phyloP scores from a whole-genome alignment of 352 stramenopile genomes.

The Phytophthora citrophthora region DNA sequence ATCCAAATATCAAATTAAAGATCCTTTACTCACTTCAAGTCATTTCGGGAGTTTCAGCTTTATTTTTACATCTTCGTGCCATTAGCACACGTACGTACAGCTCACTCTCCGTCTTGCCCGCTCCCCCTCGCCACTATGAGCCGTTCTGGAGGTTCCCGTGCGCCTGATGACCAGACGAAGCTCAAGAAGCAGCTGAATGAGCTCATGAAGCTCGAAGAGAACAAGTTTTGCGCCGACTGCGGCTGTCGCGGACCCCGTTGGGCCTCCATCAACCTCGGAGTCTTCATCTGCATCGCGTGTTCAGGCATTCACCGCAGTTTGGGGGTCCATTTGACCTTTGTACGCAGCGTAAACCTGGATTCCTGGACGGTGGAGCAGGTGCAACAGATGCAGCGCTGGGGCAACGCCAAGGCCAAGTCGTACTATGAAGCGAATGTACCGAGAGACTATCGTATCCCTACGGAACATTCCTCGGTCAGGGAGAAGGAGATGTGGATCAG shows the following conservation, averaged over 20 bases:
- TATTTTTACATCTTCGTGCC: conserved; percentile 16
- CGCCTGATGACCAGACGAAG: conserved; percentile 83
- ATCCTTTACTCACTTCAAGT: conserved; percentile 30
- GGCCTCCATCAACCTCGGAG: conserved; percentile 94
- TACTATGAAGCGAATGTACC: conserved; percentile 91
- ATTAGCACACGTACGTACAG: background rate
- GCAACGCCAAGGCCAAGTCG: conserved; percentile 88
- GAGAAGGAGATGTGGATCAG: conserved; percentile 93
- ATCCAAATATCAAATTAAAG: background rate
- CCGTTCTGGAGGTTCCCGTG: conserved; percentile 39
- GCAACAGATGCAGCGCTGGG: conserved; percentile 92
- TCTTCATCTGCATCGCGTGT: conserved; percentile 96
- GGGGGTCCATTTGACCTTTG: conserved; percentile 93
- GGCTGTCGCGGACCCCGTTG: conserved; percentile 89
- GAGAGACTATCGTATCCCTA: conserved; percentile 76
- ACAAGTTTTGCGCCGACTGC: conserved; percentile 93
- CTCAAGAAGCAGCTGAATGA: conserved; percentile 90
- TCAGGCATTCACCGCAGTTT: conserved; percentile 94
- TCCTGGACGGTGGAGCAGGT: conserved; percentile 93
- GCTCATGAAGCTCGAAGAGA: conserved; percentile 91
- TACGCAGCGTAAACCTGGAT: conserved; percentile 93
- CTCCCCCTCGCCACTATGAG: conserved; percentile 48
- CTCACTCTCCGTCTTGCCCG: conserved; percentile 18
- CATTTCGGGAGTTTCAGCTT: conserved; percentile 21
- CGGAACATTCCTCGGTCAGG: conserved; percentile 80